phyloP scores from a whole-genome alignment of 305 asterid genomes.

The Lippia alba region DNA sequence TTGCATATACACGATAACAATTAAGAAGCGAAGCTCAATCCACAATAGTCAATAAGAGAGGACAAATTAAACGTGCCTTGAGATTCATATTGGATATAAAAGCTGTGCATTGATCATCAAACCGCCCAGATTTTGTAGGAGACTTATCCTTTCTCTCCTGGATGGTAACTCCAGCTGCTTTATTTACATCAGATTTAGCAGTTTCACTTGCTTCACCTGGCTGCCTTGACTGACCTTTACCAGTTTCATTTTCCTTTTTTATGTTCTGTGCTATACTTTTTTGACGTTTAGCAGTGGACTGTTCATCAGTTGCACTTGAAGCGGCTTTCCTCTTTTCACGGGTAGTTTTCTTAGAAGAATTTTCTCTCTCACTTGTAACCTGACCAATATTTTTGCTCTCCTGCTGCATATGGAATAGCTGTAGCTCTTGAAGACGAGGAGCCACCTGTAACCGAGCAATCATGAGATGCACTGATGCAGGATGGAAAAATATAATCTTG shows the following conservation, averaged over 20 bases:
- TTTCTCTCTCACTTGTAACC: slow-evolving; percentile 57
- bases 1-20: slow-evolving; percentile 7
- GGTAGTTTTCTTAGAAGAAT: slow-evolving; percentile 48
- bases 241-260: slow-evolving; percentile 45
- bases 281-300: slow-evolving; percentile 64
- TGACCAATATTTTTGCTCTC: slow-evolving; percentile 60
- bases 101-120: slow-evolving; percentile 86
- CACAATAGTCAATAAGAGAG: slow-evolving; percentile 21
- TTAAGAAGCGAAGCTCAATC: slow-evolving; percentile 1
- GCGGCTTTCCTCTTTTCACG: slow-evolving; percentile 81
- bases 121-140: slow-evolving; percentile 52
- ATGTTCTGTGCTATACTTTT: slow-evolving; percentile 55
- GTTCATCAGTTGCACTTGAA: slow-evolving; percentile 54
- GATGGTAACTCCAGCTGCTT: slow-evolving; percentile 44
- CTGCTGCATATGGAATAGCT: slow-evolving; percentile 70
- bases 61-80: slow-evolving; percentile 53
- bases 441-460: slow-evolving; percentile 58
- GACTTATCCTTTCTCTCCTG: slow-evolving; percentile 49
- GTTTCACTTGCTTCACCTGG: slow-evolving; percentile 51
- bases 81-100: slow-evolving; percentile 76
- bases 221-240: slow-evolving; percentile 43
- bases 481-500: slow-evolving; percentile 14
- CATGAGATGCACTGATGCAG: slow-evolving; percentile 20
- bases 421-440: slow-evolving; percentile 93
- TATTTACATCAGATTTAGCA: slow-evolving; percentile 41